phyloP scores from a whole-genome alignment of 345 rosid species.

The Sonneratia caseolaris region DNA sequence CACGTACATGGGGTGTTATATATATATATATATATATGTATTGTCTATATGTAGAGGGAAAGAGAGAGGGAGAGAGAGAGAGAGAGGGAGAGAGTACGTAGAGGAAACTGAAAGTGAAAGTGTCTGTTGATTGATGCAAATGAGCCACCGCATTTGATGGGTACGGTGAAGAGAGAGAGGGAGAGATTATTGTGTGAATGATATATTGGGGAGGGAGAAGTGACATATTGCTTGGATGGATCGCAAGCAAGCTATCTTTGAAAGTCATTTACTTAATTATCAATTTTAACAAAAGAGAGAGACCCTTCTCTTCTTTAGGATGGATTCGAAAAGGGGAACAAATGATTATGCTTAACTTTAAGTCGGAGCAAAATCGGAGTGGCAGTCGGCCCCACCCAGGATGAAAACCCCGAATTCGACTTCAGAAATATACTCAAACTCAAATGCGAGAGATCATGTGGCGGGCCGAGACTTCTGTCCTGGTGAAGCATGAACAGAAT shows the following conservation, averaged over 20 bases:
- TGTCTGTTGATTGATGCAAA: constrained; percentile 54
- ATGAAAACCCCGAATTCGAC: too few species aligned
- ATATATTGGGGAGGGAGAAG: constrained; percentile 7
- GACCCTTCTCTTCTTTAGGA: constrained; percentile 4
- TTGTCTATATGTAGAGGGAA: not conserved
- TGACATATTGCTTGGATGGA: constrained; percentile 86
- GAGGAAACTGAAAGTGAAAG: constrained; percentile 24
- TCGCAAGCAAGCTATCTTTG: constrained; percentile 66
- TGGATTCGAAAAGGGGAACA: constrained; percentile 13
- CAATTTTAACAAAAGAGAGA: not conserved
- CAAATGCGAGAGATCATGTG: too few species aligned
- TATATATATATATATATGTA: too few species aligned
- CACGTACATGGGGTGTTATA: too few species aligned
- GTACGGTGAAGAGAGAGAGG: constrained; percentile 15
- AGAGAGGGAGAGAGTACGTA: not conserved
- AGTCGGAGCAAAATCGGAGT: constrained; percentile 75
- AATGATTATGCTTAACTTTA: constrained; percentile 75
- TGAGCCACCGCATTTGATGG: constrained; percentile 75
- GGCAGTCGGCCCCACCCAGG: constrained; percentile 23
- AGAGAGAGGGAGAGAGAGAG: constrained; percentile 3
- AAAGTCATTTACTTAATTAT: constrained; percentile 24
- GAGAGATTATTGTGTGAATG: not conserved
- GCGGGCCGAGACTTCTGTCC: too few species aligned
- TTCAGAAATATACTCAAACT: too few species aligned
- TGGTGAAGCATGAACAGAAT: too few species aligned